phyloP scores from a whole-genome alignment of 176 grass and related monocot species.

The Poa pratensis region DNA sequence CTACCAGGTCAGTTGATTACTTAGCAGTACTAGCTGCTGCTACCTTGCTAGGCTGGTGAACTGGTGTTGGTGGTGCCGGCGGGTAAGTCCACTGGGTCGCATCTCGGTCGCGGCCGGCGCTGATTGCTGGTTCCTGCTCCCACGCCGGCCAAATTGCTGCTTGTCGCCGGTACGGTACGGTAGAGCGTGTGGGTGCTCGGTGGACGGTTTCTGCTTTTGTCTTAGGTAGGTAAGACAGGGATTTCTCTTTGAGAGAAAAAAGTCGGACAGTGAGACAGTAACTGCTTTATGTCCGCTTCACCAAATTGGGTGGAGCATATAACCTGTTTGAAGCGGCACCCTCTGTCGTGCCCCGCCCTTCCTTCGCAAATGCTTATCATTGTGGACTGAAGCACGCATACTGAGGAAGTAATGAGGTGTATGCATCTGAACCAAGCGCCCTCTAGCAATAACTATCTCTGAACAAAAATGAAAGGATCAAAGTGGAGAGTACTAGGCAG shows the following conservation, averaged over 20 bases:
- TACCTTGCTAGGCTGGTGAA: not conserved
- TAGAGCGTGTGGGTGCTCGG: not conserved
- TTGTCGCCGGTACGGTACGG: not conserved
- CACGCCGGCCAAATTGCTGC: not conserved
- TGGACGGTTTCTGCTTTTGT: not conserved
- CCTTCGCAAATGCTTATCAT: not conserved
- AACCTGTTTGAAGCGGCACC: not conserved
- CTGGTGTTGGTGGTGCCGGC: not conserved
- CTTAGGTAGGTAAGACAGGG: not conserved
- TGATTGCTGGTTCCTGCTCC: not conserved
- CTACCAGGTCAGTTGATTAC: conserved; percentile 55
- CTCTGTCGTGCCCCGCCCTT: not conserved
- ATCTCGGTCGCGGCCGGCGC: not conserved
- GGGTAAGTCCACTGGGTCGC: not conserved
- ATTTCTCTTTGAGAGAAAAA: not conserved
- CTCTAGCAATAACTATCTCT: not conserved
- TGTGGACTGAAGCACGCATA: not conserved
- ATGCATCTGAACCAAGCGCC: not conserved
- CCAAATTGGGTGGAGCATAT: not conserved
- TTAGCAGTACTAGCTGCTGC: not conserved
- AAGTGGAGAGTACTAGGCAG: not conserved
- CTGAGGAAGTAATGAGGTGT: not conserved
- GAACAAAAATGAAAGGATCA: not conserved
- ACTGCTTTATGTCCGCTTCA: not conserved
- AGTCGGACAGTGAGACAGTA: not conserved